These are phyloP conservation scores for Xylogone sp. DNA, from an alignment of 2,329 filamentous ascomycete genomes.

Conservation along the genomic window DNA sequence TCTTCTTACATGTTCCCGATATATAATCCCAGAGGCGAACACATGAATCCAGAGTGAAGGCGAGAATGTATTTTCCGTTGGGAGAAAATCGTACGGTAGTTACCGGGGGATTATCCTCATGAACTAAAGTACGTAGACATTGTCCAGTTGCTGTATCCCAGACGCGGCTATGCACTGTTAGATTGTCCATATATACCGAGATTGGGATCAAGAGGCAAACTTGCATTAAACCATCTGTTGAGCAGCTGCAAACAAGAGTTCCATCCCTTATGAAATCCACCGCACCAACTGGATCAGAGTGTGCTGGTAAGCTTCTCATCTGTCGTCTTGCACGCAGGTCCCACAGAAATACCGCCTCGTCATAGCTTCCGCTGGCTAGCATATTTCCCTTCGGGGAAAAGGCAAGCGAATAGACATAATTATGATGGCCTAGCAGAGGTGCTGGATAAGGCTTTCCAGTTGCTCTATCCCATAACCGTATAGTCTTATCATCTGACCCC, in stretches of 20 bases:
- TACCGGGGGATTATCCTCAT: conserved; percentile 92
- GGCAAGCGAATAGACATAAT: conserved; percentile 90
- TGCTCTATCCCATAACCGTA: conserved; percentile 82
- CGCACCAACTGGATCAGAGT: conserved; percentile 89
- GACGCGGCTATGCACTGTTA: conserved; percentile 56
- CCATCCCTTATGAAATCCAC: conserved; percentile 93
- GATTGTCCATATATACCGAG: not conserved
- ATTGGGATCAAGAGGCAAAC: conserved; percentile 24
- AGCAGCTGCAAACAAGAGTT: conserved; percentile 87
- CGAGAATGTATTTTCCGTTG: conserved; percentile 89
- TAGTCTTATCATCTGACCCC: conserved; percentile 93
- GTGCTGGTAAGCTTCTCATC: conserved; percentile 88
- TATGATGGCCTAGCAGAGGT: conserved; percentile 82
- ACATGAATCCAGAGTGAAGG: conserved; percentile 86
- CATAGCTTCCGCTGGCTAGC: conserved; percentile 89
- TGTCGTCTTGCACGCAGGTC: conserved; percentile 83
- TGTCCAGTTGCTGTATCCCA: conserved; percentile 97
- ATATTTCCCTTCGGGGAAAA: conserved; percentile 99
- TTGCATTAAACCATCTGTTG: conserved; percentile 83
- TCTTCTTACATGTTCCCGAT: conserved; percentile 87
- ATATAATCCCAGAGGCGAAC: conserved; percentile 95
- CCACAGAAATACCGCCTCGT: conserved; percentile 96
- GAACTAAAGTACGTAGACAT: conserved; percentile 88
- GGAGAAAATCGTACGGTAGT: conserved; percentile 88
- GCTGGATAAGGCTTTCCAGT: conserved; percentile 51